These are phyloP conservation scores for Globisporangium cederbergense DNA, from an alignment of 352 stramenopile species.

Conservation along the genomic window DNA sequence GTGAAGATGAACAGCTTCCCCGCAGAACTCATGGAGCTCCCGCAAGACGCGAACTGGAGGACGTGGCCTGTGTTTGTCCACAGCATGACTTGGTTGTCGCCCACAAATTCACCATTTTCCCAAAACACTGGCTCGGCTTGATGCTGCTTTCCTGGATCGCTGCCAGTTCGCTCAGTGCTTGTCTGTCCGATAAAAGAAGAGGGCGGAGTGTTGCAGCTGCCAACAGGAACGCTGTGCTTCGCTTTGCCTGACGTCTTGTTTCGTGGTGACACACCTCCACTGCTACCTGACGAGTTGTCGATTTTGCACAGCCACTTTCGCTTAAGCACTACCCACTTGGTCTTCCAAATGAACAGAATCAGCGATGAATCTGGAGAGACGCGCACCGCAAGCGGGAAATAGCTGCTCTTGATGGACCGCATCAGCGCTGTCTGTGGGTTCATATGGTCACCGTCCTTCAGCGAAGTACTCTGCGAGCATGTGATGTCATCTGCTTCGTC, in stretches of 20 bases:
- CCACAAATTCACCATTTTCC: constrained; percentile 66
- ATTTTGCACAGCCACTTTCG: constrained; percentile 75
- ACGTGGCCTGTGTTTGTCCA: constrained; percentile 70
- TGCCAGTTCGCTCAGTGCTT: background rate
- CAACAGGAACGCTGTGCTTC: constrained; percentile 34
- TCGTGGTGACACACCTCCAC: constrained; percentile 20
- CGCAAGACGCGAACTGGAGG: constrained; percentile 51
- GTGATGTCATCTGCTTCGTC: constrained; percentile 82
- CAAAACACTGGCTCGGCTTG: constrained; percentile 28
- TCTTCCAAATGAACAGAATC: constrained; percentile 75
- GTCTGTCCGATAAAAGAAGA: constrained; percentile 22
- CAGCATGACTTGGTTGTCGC: constrained; percentile 54
- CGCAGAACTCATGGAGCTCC: constrained; percentile 18
- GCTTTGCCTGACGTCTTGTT: constrained; percentile 22
- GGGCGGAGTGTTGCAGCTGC: constrained; percentile 52
- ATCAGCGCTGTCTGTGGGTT: constrained; percentile 76
- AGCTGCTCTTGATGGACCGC: constrained; percentile 77
- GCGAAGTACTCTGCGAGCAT: constrained; percentile 77
- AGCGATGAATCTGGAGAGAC: constrained; percentile 58
- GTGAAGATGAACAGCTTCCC: constrained; percentile 83
- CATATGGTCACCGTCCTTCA: constrained; percentile 82
- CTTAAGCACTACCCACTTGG: constrained; percentile 71
- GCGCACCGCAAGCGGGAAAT: constrained; percentile 60
- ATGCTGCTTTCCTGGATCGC: constrained; percentile 1
- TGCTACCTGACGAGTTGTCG: constrained; percentile 12